A percentile compares a stretch with the other conserved stretches of the same genome.
Conservation (phyloP, 2,329 filamentous ascomycete species). For the Fusarium phyllophilum region DNA sequence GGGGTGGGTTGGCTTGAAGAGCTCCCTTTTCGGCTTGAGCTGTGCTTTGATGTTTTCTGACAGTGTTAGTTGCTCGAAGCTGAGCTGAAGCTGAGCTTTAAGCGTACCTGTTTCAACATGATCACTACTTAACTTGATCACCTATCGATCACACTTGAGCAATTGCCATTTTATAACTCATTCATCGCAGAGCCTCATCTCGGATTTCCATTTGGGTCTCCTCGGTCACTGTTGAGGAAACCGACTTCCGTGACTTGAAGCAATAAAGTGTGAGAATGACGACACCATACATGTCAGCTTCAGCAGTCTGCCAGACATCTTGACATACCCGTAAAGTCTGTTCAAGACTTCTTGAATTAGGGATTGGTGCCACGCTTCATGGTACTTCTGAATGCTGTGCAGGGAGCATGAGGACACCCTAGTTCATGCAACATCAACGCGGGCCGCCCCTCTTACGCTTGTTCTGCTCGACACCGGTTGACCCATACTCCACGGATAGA, state of each 20-base stretch:
- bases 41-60: constrained; percentile 17
- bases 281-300: constrained; percentile 29
- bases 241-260: neutral
- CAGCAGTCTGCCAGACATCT: constrained; percentile 15
- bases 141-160: neutral
- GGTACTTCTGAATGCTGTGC: constrained; percentile 7
- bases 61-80: constrained; percentile 6
- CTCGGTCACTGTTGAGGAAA: constrained; percentile 17
- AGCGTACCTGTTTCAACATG: constrained; percentile 27
- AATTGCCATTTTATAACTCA: constrained; percentile 32
- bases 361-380: constrained; percentile 28
- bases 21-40: constrained; percentile 16
- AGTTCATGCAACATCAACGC: constrained; percentile 23
- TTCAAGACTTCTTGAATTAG: neutral
- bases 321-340: neutral
- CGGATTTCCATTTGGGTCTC: constrained; percentile 35
- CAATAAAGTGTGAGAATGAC: constrained; percentile 26
- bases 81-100: too few relatives aligned
- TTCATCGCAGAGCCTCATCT: constrained; percentile 36
- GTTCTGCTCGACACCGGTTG: constrained; percentile 20
- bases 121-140: neutral
- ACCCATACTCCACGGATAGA: neutral
- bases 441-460: constrained; percentile 24
- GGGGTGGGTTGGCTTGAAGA: constrained; percentile 7
- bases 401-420: constrained; percentile 11